Evolutionary conservation across 2,329 filamentous ascomycete genomes (phyloP).

Genomic region (Huntiella decipiens): DNA sequence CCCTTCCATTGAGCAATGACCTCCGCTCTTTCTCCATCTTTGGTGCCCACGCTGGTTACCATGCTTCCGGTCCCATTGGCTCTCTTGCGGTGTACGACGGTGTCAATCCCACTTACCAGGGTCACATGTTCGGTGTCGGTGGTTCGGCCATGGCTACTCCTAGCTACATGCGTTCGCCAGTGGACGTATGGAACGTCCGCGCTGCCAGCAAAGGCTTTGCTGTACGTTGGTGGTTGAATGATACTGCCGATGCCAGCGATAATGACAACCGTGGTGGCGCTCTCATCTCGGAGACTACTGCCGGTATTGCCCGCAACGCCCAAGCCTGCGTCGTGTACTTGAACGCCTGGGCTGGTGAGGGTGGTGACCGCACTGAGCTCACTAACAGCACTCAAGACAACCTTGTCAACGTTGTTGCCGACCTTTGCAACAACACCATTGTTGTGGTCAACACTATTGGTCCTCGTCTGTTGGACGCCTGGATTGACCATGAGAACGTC

Average conservation of each 20-base stretch:
- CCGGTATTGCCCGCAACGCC: constrained; percentile 14
- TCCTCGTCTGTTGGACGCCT: constrained; percentile 38
- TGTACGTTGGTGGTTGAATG: constrained; percentile 34
- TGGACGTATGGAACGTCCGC: constrained; percentile 32
- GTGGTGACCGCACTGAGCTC: constrained; percentile 40
- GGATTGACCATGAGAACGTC: constrained; percentile 43
- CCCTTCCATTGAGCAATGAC: constrained; percentile 34
- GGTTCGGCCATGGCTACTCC: constrained; percentile 30
- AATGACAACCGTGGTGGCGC: constrained; percentile 41
- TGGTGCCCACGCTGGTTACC: constrained; percentile 37
- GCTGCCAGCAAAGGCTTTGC: constrained; percentile 35
- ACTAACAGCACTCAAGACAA: constrained; percentile 46
- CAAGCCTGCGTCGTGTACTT: constrained; percentile 51
- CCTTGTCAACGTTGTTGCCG: constrained; percentile 36
- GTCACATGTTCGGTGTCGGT: constrained; percentile 36
- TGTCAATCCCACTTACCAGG: constrained; percentile 37
- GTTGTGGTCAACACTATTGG: constrained; percentile 48
- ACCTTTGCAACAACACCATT: constrained; percentile 40
- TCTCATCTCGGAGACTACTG: constrained; percentile 26
- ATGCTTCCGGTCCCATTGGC: constrained; percentile 25
- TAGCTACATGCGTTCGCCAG: constrained; percentile 30
- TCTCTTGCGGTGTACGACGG: constrained; percentile 48
- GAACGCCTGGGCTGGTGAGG: constrained; percentile 54
- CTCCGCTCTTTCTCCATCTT: constrained; percentile 39
- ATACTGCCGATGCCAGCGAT: constrained; percentile 27